Evolutionary conservation across 176 grass and related monocot species (phyloP), one percentile per base, ranked within the genome.

Genomic region (Oryza brachyantha): DNA sequence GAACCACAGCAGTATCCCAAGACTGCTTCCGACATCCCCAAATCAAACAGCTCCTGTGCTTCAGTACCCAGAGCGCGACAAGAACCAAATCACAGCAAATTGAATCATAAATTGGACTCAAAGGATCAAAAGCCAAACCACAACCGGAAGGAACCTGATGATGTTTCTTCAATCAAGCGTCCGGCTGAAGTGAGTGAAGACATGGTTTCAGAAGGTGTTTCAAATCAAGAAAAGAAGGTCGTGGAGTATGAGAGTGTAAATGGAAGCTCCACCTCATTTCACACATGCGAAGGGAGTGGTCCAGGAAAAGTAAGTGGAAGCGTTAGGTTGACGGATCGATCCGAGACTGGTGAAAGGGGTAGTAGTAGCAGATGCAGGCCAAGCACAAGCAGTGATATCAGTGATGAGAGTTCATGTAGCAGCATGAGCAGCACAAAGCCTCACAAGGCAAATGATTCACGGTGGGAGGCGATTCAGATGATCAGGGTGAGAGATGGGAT

Each of bases 351-450:
- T 31, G 88, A 83, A 28, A 85, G 73, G 16, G 83, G 78, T 8
- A 84, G 80, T 12, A 87, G 78, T 61, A 66, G 87, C 21, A 85
- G 79, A 43, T 89, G 72, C 83, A 78, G 83, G 72, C 78, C 83
- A 2, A 85, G 87, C 69, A 85, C 87, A 73, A 85, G 87, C 42
- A 89, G 83, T 54, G 82, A 89, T 61, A 68, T 89, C 77, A 89
- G 83, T 22, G 87, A 89, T 68, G 87, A 89, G 73, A 89, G 87
- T 27, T 90, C 83, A 19, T 82, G 83, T 50, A 90, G 87, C 62
- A 90, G 87, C 87, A 82, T 86, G 73, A 74, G 78, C 60, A 81
- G 87, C 78, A 73, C 87, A 3, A 90, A 82, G 74, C 87, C 87
- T 58, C 87, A 90, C 40, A 86, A 90, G 70, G 83, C 78, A 2